phyloP scores from a whole-genome alignment of 257 asterid species.

The Osmanthus fragrans region DNA sequence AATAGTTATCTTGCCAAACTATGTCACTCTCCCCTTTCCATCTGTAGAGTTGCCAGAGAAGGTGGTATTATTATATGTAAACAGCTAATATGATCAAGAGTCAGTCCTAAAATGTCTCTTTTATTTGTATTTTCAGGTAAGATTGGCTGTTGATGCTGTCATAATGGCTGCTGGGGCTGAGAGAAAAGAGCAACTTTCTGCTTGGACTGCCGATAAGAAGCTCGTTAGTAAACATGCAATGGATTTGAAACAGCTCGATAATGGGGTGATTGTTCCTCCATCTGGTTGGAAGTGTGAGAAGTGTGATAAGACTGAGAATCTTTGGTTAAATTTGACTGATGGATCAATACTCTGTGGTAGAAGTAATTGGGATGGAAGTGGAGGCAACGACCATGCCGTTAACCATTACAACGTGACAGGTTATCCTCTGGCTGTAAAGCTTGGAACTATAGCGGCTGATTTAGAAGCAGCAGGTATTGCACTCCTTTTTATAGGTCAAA shows the following conservation, averaged over 20 bases:
- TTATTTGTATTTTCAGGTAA: constrained; percentile 56
- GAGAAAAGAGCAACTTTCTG: constrained; percentile 88
- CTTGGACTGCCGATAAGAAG: constrained; percentile 92
- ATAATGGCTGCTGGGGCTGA: constrained; percentile 82
- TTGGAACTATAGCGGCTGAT: constrained; percentile 96
- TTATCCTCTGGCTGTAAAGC: constrained; percentile 95
- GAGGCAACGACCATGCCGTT: constrained; percentile 96
- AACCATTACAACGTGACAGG: constrained; percentile 63
- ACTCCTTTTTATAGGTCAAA: constrained; percentile 19
- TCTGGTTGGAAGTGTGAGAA: constrained; percentile 92
- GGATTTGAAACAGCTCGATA: constrained; percentile 83
- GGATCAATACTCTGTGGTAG: constrained; percentile 94
- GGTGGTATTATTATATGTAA: constrained; percentile 40
- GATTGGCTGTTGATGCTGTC: constrained; percentile 88
- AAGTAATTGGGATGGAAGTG: constrained; percentile 91
- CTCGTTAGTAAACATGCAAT: constrained; percentile 69
- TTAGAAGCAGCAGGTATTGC: constrained; percentile 90
- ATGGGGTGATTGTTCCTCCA: constrained; percentile 81
- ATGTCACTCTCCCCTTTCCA: constrained; percentile 81
- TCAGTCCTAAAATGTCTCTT: background rate
- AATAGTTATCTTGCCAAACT: constrained; percentile 78
- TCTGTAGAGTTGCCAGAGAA: constrained; percentile 96
- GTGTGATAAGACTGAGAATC: constrained; percentile 94
- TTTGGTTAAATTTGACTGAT: constrained; percentile 93
- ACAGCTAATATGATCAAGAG: background rate